Evolutionary conservation across 1,139 yeast species (phyloP).

Genomic region (Protomyces inundatus): DNA sequence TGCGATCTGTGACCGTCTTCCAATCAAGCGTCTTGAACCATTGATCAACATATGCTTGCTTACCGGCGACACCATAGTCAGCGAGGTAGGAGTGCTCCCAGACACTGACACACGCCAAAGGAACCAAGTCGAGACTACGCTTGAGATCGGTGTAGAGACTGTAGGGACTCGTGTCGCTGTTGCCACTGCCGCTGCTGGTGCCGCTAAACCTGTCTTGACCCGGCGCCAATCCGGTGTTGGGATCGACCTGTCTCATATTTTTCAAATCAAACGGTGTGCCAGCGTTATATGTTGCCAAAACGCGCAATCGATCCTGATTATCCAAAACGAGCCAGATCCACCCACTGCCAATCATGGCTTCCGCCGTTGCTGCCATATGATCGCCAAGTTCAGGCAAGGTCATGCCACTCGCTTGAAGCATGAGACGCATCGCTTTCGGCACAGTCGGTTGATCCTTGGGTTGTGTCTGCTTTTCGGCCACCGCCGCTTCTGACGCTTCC

Average conservation of each 20-base stretch:
- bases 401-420: conserved; percentile 37
- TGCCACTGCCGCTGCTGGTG: conserved; percentile 9
- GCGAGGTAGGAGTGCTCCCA: conserved; percentile 84
- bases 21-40: conserved; percentile 81
- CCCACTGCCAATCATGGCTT: conserved; percentile 62
- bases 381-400: conserved; percentile 50
- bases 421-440: not conserved
- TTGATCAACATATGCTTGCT: conserved; percentile 63
- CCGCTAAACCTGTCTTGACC: conserved; percentile 32
- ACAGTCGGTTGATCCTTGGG: not conserved
- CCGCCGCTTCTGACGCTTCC: conserved; percentile 25
- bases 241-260: conserved; percentile 67
- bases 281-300: conserved; percentile 65
- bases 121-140: conserved; percentile 43
- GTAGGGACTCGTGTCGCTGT: conserved; percentile 1
- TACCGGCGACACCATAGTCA: conserved; percentile 80
- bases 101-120: conserved; percentile 69
- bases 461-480: conserved; percentile 33
- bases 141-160: conserved; percentile 7
- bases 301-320: conserved; percentile 58
- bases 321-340: conserved; percentile 85
- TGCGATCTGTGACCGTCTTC: conserved; percentile 70
- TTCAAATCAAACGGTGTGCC: conserved; percentile 86
- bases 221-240: conserved; percentile 64
- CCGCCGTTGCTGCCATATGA: conserved; percentile 54